Evolutionary conservation across 371 early-diverging fungal genomes (phyloP), one percentile per base, ranked within the genome.

Genomic region (Furculomyces boomerangus): DNA sequence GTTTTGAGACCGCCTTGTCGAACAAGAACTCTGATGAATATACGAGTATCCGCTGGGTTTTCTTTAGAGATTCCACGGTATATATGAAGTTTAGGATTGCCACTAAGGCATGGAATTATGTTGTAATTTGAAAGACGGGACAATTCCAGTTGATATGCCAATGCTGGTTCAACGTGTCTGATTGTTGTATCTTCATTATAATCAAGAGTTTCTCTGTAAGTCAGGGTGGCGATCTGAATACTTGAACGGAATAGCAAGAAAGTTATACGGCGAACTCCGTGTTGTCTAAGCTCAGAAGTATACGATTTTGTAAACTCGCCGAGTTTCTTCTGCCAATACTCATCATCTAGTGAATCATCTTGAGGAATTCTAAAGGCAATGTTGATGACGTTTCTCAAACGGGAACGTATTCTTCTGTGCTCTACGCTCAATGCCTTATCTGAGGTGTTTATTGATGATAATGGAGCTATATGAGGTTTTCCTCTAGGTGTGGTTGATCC

Each of bases 11-110:
- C 26, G 29, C 87, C 90, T 28, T 95, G 94, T 55, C 93, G 87
- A 30, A 94, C 91, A 58, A 97, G 71, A n/a, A 88, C 91, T 52
- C 98, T 87, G 44, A 97, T 84, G 69, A 97, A 97, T 84, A 97
- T 90, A 32, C 98, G 80, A 52, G 85, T 81, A 67, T 97, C 98
- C 1, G 88, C 73, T 2, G 85, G 74, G 66, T 97, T 93, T 65
- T 90, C 84, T 73, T 92, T 93, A 64, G 89, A 90, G 49, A 84
- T 79, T 31, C 88, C 93, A 65, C 89, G 85, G 81, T 97, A 97
- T 43, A 94, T 83, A 60, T 93, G 94, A 71, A 95, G 77, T 59
- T 91, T 85, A 57, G 90, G 79, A 75, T 87, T 90, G 64, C 88
- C 89, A 54, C 81, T 79, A 67, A 88, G 86, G 70, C 86, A 86